Base-by-base conservation (phyloP, 1,284 basidiomycete species). In the Fomitopsis betulina region DNA sequence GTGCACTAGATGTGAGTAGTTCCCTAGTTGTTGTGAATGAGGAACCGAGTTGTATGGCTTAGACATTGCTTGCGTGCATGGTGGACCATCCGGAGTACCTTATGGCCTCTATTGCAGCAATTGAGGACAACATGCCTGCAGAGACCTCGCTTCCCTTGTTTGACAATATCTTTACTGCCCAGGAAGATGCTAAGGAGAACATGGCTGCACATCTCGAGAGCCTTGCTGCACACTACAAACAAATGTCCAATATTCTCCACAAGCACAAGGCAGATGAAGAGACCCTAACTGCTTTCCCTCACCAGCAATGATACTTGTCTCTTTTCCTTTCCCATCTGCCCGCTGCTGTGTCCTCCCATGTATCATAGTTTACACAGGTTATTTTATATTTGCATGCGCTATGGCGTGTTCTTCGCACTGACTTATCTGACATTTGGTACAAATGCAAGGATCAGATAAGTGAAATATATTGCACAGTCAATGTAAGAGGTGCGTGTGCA, bases 201-300 rank as follows among this genome's bases (percentile, higher is more conserved):
- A 91, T 93, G 90, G 90, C 91, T 0, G 70, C 73, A 17, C 83
- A 86, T 55, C 69, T 93, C 3, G 86, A 89, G 63, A 85, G 83
- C 62, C 73, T 93, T 33, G 80, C 84, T 1, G 77, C 77, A 2
- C 91, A 93, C 68, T 92, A 86, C 62, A 85, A 85, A 19, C 83
- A 90, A 63, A 91, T 93, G 84, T 80, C 79, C 1, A 72, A 73
- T 57, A 87, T 87, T 0, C 68, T 89, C 58, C 78, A 79, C 52
- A 86, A 88, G 23, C 83, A 77, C 50, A 88, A 91, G 62, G 77
- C 78, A 19, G 87, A 87, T 4, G 84, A 86, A 66, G 75, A 68
- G 13, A n/a, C n/a, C n/a, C n/a, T n/a, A n/a, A n/a, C n/a, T n/a
- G n/a, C n/a, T n/a, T n/a, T n/a, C n/a, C n/a, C n/a, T n/a, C n/a